phyloP scores from a whole-genome alignment of 805 yeast genomes.

The Yarrowia deformans region DNA sequence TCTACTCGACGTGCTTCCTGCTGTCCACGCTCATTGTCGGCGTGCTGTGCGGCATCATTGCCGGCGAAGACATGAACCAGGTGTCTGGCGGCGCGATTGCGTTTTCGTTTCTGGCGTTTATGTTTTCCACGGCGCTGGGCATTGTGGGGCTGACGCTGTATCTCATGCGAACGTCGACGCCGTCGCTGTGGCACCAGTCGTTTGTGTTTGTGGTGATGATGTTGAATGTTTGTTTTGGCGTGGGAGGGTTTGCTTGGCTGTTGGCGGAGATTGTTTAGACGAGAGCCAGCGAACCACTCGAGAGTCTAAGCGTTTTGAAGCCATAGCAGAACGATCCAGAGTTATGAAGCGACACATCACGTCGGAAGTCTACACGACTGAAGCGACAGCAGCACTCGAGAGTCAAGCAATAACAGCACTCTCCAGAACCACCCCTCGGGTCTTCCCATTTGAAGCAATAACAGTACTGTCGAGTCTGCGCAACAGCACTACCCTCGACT shows the following conservation, averaged over 20 bases:
- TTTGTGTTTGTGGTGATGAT: slow-evolving; percentile 56
- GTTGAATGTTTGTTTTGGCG: slow-evolving; percentile 54
- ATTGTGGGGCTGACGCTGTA: slow-evolving; percentile 57
- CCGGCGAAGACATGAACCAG: slow-evolving; percentile 49
- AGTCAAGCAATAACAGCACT: too few relatives aligned
- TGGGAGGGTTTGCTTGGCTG: slow-evolving; percentile 55
- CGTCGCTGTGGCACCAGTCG: slow-evolving; percentile 55
- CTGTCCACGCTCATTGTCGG: slow-evolving; percentile 55
- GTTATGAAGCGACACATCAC: too few relatives aligned
- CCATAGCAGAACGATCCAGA: too few relatives aligned
- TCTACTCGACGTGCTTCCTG: slow-evolving; percentile 55
- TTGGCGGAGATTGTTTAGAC: slow-evolving; percentile 42
- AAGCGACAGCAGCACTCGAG: too few relatives aligned
- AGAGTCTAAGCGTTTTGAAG: too few relatives aligned
- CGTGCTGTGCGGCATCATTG: slow-evolving; percentile 56
- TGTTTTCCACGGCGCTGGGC: slow-evolving; percentile 55
- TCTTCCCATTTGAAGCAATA: too few relatives aligned
- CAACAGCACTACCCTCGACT: too few relatives aligned
- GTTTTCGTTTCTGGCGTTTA: slow-evolving; percentile 54
- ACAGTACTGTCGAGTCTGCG: too few relatives aligned
- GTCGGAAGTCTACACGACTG: too few relatives aligned
- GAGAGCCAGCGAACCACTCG: too few relatives aligned
- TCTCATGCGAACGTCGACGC: slow-evolving; percentile 52
- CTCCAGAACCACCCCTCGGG: too few relatives aligned
- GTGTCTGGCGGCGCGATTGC: slow-evolving; percentile 46